phyloP scores from a whole-genome alignment of 2,329 filamentous ascomycete genomes.

The Cytospora piceicola region DNA sequence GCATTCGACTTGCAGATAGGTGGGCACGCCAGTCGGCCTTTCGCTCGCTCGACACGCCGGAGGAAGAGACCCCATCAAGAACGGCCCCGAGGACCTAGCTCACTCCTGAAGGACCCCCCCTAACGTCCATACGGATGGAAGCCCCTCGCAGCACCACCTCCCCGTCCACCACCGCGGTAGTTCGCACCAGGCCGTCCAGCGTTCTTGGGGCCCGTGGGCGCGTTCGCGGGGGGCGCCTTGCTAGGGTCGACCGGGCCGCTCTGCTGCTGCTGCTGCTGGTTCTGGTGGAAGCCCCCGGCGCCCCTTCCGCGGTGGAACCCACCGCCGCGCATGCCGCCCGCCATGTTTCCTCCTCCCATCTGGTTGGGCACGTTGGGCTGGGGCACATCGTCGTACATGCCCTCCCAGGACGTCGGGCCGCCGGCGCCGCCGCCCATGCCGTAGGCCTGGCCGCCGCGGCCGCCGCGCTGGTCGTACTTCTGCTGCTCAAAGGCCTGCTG shows the following conservation, averaged over 20 bases:
- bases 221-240: slow-evolving; percentile 73
- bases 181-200: slow-evolving; percentile 89
- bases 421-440: slow-evolving; percentile 48
- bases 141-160: slow-evolving; percentile 72
- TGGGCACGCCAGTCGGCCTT: too few species aligned
- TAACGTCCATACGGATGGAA: slow-evolving; percentile 72
- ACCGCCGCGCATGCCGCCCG: slow-evolving; percentile 49
- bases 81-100: not conserved
- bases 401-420: slow-evolving; percentile 88
- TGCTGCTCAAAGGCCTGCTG: slow-evolving; percentile 78
- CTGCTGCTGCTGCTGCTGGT: slow-evolving; percentile 38
- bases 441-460: slow-evolving; percentile 40
- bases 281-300: slow-evolving; percentile 45
- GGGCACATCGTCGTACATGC: slow-evolving; percentile 96
- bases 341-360: slow-evolving; percentile 42
- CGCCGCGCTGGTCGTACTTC: slow-evolving; percentile 67
- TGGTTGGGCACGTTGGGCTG: slow-evolving; percentile 65
- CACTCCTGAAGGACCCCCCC: not conserved
- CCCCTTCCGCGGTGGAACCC: slow-evolving; percentile 42
- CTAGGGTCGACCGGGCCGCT: slow-evolving; percentile 53
- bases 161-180: slow-evolving; percentile 86
- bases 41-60: not conserved
- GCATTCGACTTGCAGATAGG: not conserved
- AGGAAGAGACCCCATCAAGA: not conserved
- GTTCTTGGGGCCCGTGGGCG: slow-evolving; percentile 95